Evolutionary conservation across 2,329 filamentous ascomycete genomes (phyloP).

Genomic region (Botrytis cinerea): DNA sequence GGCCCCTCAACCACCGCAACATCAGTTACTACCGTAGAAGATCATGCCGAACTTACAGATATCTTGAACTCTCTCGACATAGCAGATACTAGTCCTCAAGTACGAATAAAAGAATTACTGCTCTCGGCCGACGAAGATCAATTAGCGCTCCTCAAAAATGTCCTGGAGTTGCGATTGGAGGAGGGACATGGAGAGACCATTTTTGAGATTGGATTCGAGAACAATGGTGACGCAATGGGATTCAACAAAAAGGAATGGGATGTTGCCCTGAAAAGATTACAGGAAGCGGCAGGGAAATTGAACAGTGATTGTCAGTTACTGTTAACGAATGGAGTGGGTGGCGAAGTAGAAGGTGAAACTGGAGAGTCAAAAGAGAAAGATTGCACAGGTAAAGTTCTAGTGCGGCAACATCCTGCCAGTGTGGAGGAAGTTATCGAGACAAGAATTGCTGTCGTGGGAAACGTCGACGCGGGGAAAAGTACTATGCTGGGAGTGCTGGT

Average conservation of each 20-base stretch:
- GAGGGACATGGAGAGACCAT: conserved; percentile 88
- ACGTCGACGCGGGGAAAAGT: conserved; percentile 96
- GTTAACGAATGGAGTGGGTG: conserved; percentile 88
- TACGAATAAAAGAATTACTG: conserved; percentile 75
- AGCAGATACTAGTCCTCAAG: conserved; percentile 66
- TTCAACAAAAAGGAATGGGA: conserved; percentile 77
- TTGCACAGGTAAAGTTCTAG: conserved; percentile 81
- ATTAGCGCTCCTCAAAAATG: conserved; percentile 61
- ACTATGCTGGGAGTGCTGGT: conserved; percentile 95
- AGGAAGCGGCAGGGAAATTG: conserved; percentile 61
- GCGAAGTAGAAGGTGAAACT: conserved; percentile 58
- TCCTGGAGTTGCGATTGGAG: conserved; percentile 68
- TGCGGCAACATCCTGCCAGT: conserved; percentile 71
- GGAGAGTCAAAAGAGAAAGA: conserved; percentile 40
- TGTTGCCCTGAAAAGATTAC: conserved; percentile 65
- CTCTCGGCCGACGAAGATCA: conserved; percentile 63
- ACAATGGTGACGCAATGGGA: conserved; percentile 82
- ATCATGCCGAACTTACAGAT: conserved; percentile 81
- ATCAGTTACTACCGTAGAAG: conserved; percentile 47
- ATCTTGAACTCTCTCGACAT: conserved; percentile 76
- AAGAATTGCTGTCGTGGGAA: conserved; percentile 93
- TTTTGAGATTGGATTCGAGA: conserved; percentile 90
- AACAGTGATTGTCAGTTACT: conserved; percentile 79
- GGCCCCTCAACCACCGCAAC: conserved; percentile 32
- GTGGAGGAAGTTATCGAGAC: conserved; percentile 93